Evolutionary conservation across 2,329 filamentous ascomycete species (phyloP), one percentile per base, ranked within the genome.

Genomic region (Claviceps monticola): DNA sequence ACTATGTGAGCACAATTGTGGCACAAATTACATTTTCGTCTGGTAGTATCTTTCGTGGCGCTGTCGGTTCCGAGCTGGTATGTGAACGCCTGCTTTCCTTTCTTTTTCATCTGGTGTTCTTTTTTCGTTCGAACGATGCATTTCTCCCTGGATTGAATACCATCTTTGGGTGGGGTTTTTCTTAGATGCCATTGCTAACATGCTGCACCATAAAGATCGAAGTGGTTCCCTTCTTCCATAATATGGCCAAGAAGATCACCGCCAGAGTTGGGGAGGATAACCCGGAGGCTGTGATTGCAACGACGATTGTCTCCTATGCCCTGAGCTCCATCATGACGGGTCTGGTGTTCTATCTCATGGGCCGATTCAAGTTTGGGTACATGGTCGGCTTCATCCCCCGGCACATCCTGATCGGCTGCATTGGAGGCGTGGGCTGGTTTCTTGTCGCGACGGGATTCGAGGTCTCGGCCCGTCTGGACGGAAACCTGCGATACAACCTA

Each of bases 151-250:
- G 9, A 4, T 11, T 36, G 26, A 26, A 26, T 4, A 44, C 13
- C 13, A 16, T 26, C 29, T 34, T 34, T 34, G 29, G 9, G 9
- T 9, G 9, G 9, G 29, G 1, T 34, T 11, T 34, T 34, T 11
- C 29, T 34, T 11, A 4, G 29, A 34, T 34, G 23, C 5, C 6
- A 37, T 43, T 8, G 16, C 14, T 36, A 14, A 34, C 21, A 13
- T 45, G 19, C 19, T 37, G 29, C 50, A 48, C 55, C n/a, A 17
- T n/a, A 13, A 56, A 84, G 80, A 98, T 97, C 58, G 93, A 98
- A 69, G 91, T 97, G 1, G 91, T 98, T 1, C 93, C 91, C 0
- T 98, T 98, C 70, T 97, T 98, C 65, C 93, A 98, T 70, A 95
- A 91, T 62, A 98, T 98, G 91, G 90, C 93, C 0, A 82, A 84